These are phyloP conservation scores for Lachnellula subtilissima DNA, from an alignment of 2,329 filamentous ascomycete species.

Conservation along the genomic window DNA sequence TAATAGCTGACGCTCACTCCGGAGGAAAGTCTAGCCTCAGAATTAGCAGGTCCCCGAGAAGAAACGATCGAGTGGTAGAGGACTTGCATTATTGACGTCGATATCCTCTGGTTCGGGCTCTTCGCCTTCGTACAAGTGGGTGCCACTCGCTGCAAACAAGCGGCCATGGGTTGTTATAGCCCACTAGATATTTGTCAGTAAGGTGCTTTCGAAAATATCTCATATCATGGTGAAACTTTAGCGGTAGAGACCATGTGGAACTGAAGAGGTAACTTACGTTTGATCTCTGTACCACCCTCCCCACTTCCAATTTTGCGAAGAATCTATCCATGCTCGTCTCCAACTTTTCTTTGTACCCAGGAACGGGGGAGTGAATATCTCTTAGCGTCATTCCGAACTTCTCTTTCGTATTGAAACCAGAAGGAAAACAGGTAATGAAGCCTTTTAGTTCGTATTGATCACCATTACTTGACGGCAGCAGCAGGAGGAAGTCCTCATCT, in stretches of 20 bases:
- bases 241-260: neutral
- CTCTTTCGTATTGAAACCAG: conserved; percentile 51
- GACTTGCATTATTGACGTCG: conserved; percentile 40
- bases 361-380: conserved; percentile 55
- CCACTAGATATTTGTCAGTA: conserved; percentile 34
- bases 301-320: conserved; percentile 49
- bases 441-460: conserved; percentile 49
- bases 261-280: conserved; percentile 36
- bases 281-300: conserved; percentile 48
- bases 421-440: conserved; percentile 52
- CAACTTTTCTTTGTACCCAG: conserved; percentile 51
- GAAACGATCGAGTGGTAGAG: neutral
- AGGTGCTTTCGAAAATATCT: neutral
- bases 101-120: conserved; percentile 34
- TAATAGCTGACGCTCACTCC: conserved; percentile 57
- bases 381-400: conserved; percentile 50
- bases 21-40: conserved; percentile 38
- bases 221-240: neutral
- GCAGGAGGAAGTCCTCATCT: conserved; percentile 56
- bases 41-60: neutral
- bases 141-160: conserved; percentile 36
- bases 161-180: conserved; percentile 37
- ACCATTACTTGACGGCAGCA: conserved; percentile 40
- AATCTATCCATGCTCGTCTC: conserved; percentile 58
- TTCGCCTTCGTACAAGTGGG: conserved; percentile 39